Conservation (phyloP, 2,329 filamentous ascomycete genomes). For the Rhynchosporium graminicola region DNA sequence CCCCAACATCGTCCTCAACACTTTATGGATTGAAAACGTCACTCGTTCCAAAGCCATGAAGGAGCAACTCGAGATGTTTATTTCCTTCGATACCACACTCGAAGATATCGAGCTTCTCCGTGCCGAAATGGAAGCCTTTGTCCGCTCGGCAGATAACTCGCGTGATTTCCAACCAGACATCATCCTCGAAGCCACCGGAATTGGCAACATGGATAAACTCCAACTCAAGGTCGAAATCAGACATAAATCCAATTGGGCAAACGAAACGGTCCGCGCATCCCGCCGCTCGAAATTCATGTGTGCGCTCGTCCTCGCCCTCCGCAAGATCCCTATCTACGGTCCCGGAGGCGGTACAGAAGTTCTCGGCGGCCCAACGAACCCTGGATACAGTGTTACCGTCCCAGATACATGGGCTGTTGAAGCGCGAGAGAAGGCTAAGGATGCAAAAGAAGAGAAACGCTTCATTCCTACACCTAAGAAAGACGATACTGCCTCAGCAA, state of each 20-base stretch:
- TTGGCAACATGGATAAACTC: conserved; percentile 86
- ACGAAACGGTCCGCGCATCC: conserved; percentile 77
- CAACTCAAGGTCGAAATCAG: conserved; percentile 79
- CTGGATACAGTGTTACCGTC: conserved; percentile 77
- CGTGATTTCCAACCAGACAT: conserved; percentile 91
- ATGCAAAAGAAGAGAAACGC: conserved; percentile 64
- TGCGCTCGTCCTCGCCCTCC: conserved; percentile 80
- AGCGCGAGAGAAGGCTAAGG: conserved; percentile 60
- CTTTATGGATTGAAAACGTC: conserved; percentile 93
- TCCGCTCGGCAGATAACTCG: conserved; percentile 78
- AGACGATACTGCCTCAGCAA: conserved; percentile 18
- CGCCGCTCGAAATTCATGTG: conserved; percentile 97
- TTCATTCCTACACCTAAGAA: conserved; percentile 54
- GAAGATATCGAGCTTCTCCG: conserved; percentile 87
- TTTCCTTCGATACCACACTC: conserved; percentile 84
- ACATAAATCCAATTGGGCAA: conserved; percentile 92
- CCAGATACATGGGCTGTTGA: conserved; percentile 65
- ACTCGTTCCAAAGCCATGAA: conserved; percentile 91
- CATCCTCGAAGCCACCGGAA: conserved; percentile 72
- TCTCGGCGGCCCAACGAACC: conserved; percentile 69
- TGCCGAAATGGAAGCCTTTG: conserved; percentile 81
- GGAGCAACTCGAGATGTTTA: conserved; percentile 72
- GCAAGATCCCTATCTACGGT: conserved; percentile 81
- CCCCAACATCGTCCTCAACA: conserved; percentile 90
- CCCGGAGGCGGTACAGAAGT: conserved; percentile 71